These are phyloP conservation scores for Yarrowia bubula DNA, from an alignment of 805 yeast genomes.

Conservation along the genomic window DNA sequence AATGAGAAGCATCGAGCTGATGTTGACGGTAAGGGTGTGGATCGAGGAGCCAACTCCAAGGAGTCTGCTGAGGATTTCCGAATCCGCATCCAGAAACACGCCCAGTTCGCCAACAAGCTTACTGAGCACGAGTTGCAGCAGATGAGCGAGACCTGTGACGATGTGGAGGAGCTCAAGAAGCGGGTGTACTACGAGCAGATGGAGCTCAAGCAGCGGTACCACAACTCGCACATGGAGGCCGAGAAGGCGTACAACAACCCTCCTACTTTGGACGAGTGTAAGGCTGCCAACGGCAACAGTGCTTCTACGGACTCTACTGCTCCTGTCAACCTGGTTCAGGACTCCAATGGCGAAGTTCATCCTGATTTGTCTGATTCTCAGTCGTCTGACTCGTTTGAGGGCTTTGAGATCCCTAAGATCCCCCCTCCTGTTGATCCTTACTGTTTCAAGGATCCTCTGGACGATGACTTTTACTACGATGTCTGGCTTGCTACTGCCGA, in stretches of 20 bases:
- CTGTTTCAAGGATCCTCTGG: constrained; percentile 81
- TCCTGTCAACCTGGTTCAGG: constrained; percentile 1
- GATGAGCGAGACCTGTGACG: constrained; percentile 40
- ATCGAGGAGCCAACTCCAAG: constrained; percentile 50
- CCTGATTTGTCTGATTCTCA: neutral
- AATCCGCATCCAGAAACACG: constrained; percentile 42
- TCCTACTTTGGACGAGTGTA: neutral
- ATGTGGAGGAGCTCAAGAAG: constrained; percentile 37
- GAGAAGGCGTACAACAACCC: constrained; percentile 4
- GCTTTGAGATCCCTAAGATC: constrained; percentile 37
- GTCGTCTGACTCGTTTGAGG: neutral
- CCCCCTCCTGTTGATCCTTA: constrained; percentile 71
- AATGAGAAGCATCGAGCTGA: constrained; percentile 65
- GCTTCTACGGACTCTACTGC: neutral
- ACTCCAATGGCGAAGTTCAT: neutral
- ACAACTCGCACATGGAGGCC: constrained; percentile 21
- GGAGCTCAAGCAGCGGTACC: constrained; percentile 26
- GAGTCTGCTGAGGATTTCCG: constrained; percentile 20
- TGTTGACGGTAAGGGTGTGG: constrained; percentile 74
- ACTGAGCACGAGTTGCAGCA: constrained; percentile 55
- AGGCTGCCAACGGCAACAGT: neutral
- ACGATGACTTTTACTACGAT: constrained; percentile 78
- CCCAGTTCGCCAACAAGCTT: constrained; percentile 22
- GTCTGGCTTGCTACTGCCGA: constrained; percentile 80
- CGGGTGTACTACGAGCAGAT: constrained; percentile 33